Evolutionary conservation across 2,329 filamentous ascomycete genomes (phyloP).

Genomic region (Sporothrix brunneoviolacea): DNA sequence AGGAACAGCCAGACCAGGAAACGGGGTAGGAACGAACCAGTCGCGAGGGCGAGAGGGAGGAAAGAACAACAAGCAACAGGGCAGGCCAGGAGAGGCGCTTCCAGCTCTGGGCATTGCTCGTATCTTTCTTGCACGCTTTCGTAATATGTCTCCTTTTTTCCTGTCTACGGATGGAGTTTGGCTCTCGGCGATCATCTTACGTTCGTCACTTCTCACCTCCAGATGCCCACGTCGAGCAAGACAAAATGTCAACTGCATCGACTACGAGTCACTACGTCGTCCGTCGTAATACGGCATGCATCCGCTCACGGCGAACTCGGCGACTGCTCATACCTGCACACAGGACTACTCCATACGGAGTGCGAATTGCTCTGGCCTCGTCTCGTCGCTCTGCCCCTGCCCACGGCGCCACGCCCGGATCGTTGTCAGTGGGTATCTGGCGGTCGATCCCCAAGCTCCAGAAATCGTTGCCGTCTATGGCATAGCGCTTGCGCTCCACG

Average conservation of each 20-base stretch:
- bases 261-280: too few species aligned
- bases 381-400: background rate
- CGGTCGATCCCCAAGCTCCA: conserved; percentile 11
- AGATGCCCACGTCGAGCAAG: too few species aligned
- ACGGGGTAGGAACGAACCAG: too few species aligned
- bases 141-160: background rate
- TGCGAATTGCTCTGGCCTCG: background rate
- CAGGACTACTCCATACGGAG: background rate
- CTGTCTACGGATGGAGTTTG: background rate
- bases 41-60: background rate
- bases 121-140: too few species aligned
- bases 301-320: too few species aligned
- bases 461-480: conserved; percentile 11
- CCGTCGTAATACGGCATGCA: too few species aligned
- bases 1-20: too few species aligned
- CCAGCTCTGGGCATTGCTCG: too few species aligned
- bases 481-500: conserved; percentile 8
- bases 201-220: background rate
- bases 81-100: too few species aligned
- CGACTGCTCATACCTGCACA: too few species aligned
- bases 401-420: background rate
- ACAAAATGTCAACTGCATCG: conserved; percentile 1
- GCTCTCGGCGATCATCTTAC: background rate
- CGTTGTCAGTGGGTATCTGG: conserved; percentile 2
- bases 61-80: background rate